These are phyloP conservation scores for Arachis hypogaea DNA, from an alignment of 306 rosid genomes.

Conservation along the genomic window DNA sequence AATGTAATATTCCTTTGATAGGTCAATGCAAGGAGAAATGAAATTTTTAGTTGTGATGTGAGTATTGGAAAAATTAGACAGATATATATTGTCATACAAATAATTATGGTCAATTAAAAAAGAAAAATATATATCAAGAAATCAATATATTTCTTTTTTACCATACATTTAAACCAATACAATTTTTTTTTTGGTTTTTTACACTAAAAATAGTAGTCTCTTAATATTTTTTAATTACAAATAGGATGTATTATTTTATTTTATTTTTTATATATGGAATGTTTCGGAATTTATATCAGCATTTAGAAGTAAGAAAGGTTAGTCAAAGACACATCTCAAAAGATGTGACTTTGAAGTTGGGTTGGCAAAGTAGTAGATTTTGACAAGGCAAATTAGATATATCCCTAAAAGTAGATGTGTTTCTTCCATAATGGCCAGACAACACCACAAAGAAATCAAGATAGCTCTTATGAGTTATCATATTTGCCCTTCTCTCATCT, in stretches of 20 bases:
- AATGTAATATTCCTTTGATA: not conserved
- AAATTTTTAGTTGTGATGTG: not conserved
- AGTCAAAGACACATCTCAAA: conserved; percentile 74
- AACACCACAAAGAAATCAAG: conserved; percentile 29
- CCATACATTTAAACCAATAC: no score
- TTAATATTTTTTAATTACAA: no score
- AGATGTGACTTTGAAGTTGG: conserved; percentile 49
- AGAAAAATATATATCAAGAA: not conserved
- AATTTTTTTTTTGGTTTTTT: no score
- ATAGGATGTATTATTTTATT: conserved; percentile 10
- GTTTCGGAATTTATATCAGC: conserved; percentile 34
- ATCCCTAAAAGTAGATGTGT: conserved; percentile 40
- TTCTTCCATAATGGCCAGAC: conserved; percentile 32
- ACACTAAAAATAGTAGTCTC: no score
- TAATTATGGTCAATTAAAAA: not conserved
- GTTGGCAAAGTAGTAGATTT: conserved; percentile 42
- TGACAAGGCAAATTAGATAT: conserved; percentile 41
- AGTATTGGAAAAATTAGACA: conserved; percentile 25
- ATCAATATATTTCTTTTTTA: no score
- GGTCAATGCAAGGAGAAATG: not conserved
- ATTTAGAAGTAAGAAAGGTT: conserved; percentile 50
- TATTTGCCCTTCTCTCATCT: not conserved
- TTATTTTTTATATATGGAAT: conserved; percentile 16
- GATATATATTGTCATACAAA: not conserved
- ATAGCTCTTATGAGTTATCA: not conserved